These are phyloP conservation scores for Ophiostoma sp. DNA, from an alignment of 2,329 filamentous ascomycete genomes.

Conservation along the genomic window DNA sequence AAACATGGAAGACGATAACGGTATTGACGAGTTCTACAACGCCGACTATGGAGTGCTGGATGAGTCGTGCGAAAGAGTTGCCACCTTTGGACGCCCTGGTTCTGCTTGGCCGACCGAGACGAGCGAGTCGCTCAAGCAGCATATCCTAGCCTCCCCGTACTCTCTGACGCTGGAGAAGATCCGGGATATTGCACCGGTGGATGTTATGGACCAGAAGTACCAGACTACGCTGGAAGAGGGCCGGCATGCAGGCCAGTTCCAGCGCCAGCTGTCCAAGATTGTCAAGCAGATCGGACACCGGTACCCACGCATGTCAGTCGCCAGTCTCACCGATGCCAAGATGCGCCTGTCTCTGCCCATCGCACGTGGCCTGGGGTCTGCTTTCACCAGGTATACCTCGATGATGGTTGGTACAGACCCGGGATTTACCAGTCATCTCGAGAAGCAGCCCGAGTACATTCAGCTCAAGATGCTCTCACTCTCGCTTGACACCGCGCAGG, in stretches of 20 bases:
- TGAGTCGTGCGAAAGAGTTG: conserved; percentile 14
- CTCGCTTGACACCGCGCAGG: neutral
- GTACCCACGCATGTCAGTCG: conserved; percentile 38
- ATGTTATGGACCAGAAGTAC: neutral
- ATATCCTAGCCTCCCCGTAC: conserved; percentile 14
- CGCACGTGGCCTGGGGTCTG: conserved; percentile 32
- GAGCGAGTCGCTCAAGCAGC: neutral
- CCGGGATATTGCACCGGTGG: conserved; percentile 26
- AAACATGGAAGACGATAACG: conserved; percentile 12
- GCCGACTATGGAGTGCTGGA: neutral
- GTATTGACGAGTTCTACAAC: conserved; percentile 2
- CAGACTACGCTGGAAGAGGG: conserved; percentile 33
- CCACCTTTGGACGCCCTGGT: neutral
- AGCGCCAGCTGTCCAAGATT: conserved; percentile 35
- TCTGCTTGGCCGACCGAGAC: conserved; percentile 19
- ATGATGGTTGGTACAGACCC: neutral
- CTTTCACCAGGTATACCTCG: conserved; percentile 29
- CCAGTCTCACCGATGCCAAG: conserved; percentile 35
- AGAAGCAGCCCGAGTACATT: neutral
- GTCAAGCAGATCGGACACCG: conserved; percentile 38
- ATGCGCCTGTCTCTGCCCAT: conserved; percentile 34
- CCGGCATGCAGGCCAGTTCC: conserved; percentile 32
- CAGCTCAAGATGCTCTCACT: neutral
- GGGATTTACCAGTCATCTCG: neutral
- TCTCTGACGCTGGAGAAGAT: neutral